Base-by-base conservation (phyloP, 352 stramenopile genomes). In the Pythium sukuiense region DNA sequence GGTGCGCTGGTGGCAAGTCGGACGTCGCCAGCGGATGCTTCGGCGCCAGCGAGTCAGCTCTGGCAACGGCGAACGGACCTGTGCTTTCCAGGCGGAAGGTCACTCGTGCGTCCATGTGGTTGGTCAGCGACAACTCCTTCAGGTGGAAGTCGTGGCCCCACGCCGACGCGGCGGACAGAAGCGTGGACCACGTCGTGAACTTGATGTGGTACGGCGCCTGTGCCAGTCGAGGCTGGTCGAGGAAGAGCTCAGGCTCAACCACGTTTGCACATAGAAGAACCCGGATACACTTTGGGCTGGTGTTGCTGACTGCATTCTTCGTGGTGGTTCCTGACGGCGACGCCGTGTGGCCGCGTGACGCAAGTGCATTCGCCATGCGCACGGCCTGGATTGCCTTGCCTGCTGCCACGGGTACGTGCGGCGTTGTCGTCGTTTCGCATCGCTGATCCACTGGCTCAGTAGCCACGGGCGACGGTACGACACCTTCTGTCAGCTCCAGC, bases 181-280 rank as follows among this genome's bases (percentile, higher is more conserved):
- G 49, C 14, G 81, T 90, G 13, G 80, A 88, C 84, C 83, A 95
- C 24, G 83, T 93, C 46, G 80, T 88, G 65, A 94, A 94, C 55
- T 80, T 81, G 69, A 88, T 70, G 60, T 88, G 78, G 41, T 87
- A 85, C 29, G 33, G 24, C 5, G 71, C 24, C 18, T 41, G 35
- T 43, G 55, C 6, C 30, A 43, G n/a, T 24, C 12, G 6, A 41
- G 61, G 55, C 54, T 88, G 79, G 59, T 93, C 84, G 43, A 92
- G 71, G 27, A 76, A 77, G 2, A 95, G 68, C 48, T 86, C 74
- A 1, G 86, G 86, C 20, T 88, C 77, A 48, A 92, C 76, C 6
- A 88, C 71, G n/a, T 87, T 71, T 0, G 80, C 78, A n/a, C 66
- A 57, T 6, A 95, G 67, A n/a, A 85, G 67, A 9, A 94, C 68